These are phyloP conservation scores for Alnus glutinosa DNA, from an alignment of 306 rosid genomes.

Conservation along the genomic window DNA sequence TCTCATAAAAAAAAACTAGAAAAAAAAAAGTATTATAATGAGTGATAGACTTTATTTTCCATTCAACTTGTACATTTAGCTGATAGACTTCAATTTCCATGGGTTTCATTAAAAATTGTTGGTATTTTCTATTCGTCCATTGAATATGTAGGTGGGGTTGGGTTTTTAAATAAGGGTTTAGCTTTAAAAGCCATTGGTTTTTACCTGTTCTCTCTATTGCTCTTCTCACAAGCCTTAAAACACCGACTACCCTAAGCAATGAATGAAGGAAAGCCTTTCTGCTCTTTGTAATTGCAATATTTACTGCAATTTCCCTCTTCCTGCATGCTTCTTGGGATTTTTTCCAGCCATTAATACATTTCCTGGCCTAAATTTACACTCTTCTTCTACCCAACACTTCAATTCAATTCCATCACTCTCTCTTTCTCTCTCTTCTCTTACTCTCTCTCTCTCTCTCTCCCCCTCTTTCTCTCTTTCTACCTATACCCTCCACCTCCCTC, in stretches of 20 bases:
- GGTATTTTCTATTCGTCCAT: slow-evolving; percentile 19
- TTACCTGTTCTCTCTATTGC: slow-evolving; percentile 26
- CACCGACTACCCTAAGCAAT: slow-evolving; percentile 70
- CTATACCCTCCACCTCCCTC: slow-evolving; percentile 58
- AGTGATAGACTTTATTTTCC: too few relatives aligned
- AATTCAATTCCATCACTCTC: slow-evolving; percentile 47
- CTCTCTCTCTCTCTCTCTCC: slow-evolving; percentile 40
- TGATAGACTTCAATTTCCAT: slow-evolving; percentile 22
- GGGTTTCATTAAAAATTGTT: slow-evolving; percentile 2
- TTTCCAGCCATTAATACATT: slow-evolving; percentile 73
- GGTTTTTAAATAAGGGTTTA: slow-evolving; percentile 36
- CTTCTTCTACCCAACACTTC: slow-evolving; percentile 74
- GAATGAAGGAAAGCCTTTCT: slow-evolving; percentile 66
- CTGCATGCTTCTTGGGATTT: slow-evolving; percentile 68
- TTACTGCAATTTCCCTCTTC: slow-evolving; percentile 77
- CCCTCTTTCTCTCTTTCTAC: slow-evolving; percentile 26
- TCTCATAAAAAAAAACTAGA: too few relatives aligned
- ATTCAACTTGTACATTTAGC: too few relatives aligned
- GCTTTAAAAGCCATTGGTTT: slow-evolving; percentile 53
- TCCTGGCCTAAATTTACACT: slow-evolving; percentile 79
- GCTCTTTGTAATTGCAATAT: slow-evolving; percentile 60
- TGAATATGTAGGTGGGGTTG: slow-evolving; percentile 33
- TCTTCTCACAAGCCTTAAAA: slow-evolving; percentile 38
- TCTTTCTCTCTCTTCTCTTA: slow-evolving; percentile 44
- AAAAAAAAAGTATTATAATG: too few relatives aligned